Evolutionary conservation across 2,329 filamentous ascomycete genomes (phyloP).

Genomic region (Teratosphaeria zuluensis): DNA sequence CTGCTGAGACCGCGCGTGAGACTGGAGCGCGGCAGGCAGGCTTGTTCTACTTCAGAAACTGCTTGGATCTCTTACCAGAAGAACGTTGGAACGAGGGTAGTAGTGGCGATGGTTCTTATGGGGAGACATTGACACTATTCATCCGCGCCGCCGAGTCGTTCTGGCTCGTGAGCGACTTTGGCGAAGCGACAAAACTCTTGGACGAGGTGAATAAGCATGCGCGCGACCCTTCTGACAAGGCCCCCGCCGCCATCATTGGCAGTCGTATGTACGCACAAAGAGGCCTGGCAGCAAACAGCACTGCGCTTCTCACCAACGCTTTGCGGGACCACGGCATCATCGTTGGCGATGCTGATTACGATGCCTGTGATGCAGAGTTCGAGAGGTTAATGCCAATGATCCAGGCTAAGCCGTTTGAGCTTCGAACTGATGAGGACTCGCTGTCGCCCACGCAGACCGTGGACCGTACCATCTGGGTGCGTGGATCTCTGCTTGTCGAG

Average conservation of each 20-base stretch:
- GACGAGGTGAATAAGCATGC: constrained; percentile 60
- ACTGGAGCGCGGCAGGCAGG: constrained; percentile 75
- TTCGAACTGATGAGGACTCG: constrained; percentile 22
- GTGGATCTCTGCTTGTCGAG: constrained; percentile 56
- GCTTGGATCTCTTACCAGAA: constrained; percentile 68
- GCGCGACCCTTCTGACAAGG: constrained; percentile 65
- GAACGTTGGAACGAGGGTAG: constrained; percentile 59
- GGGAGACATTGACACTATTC: constrained; percentile 73
- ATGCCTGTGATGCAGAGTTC: constrained; percentile 70
- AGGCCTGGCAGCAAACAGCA: constrained; percentile 60
- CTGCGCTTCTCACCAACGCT: constrained; percentile 61
- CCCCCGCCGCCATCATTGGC: constrained; percentile 72
- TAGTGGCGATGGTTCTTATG: constrained; percentile 65
- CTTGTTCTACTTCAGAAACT: constrained; percentile 69
- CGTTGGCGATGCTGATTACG: constrained; percentile 57
- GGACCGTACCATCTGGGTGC: constrained; percentile 48
- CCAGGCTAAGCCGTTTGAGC: constrained; percentile 8
- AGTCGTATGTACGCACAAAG: constrained; percentile 67
- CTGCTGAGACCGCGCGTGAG: constrained; percentile 68
- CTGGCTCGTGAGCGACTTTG: constrained; percentile 64
- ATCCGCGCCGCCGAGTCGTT: constrained; percentile 74
- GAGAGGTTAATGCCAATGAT: constrained; percentile 30
- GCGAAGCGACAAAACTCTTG: constrained; percentile 59
- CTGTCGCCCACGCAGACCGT: constrained; percentile 17
- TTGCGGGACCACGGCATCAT: constrained; percentile 58